Evolutionary conservation across 2,329 filamentous ascomycete genomes (phyloP).

Genomic region (Alternaria brassicicola): DNA sequence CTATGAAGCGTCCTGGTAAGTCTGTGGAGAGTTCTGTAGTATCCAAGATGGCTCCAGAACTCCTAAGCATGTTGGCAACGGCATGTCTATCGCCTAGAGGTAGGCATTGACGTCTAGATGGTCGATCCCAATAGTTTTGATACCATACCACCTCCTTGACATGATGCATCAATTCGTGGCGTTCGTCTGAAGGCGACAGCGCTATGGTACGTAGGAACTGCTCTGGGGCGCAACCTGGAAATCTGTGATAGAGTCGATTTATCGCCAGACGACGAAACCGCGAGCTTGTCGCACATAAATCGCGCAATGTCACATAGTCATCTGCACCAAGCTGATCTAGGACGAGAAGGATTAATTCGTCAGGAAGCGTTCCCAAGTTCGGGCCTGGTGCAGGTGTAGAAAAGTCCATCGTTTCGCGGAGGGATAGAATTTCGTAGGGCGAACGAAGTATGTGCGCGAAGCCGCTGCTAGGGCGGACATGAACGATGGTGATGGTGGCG

Average conservation of each 20-base stretch:
- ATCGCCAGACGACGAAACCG: slow-evolving; percentile 10
- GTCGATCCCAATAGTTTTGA: neutral
- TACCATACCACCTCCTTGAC: slow-evolving; percentile 13
- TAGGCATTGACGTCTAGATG: neutral
- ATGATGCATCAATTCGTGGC: neutral
- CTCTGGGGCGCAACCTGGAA: slow-evolving; percentile 2
- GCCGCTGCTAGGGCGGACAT: neutral
- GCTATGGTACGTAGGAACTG: slow-evolving; percentile 12
- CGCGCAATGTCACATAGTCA: slow-evolving; percentile 4
- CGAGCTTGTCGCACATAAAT: slow-evolving; percentile 6
- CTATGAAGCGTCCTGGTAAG: slow-evolving; percentile 1
- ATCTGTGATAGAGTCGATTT: slow-evolving; percentile 7
- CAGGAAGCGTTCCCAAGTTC: slow-evolving; percentile 4
- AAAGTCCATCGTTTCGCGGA: neutral
- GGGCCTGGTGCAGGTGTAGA: neutral
- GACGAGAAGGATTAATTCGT: slow-evolving; percentile 11
- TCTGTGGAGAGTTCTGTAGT: neutral
- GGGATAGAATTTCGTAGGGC: neutral
- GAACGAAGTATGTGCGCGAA: neutral
- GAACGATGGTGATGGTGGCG: neutral
- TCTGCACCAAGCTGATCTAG: slow-evolving; percentile 2
- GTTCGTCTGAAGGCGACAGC: neutral
- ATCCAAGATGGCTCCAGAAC: neutral
- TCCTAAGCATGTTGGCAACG: neutral
- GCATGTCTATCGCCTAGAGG: neutral